Conservation (phyloP, 2,329 filamentous ascomycete species). For the Ophiocordyceps camponoti-saundersi region DNA sequence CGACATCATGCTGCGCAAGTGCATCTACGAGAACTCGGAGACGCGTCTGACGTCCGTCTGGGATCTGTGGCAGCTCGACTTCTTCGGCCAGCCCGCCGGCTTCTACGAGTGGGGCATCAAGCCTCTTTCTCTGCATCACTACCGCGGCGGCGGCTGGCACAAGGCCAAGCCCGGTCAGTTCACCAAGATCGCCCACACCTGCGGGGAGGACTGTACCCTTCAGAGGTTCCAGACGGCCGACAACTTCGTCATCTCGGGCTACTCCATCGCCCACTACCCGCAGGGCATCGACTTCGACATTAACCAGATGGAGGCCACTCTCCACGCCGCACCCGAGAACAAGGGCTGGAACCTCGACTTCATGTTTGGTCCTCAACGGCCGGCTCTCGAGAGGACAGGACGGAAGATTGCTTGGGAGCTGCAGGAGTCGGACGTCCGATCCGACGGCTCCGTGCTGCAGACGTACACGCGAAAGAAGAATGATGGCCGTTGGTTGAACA, state of each 20-base stretch:
- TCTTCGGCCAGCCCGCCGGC: conserved; percentile 41
- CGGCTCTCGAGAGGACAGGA: conserved; percentile 28
- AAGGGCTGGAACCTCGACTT: conserved; percentile 34
- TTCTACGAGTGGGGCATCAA: conserved; percentile 47
- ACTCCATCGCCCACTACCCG: conserved; percentile 41
- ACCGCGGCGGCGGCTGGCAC: conserved; percentile 42
- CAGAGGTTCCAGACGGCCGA: conserved; percentile 38
- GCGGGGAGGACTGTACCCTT: conserved; percentile 42
- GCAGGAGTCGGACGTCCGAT: conserved; percentile 27
- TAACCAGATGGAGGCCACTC: conserved; percentile 34
- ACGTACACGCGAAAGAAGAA: conserved; percentile 34
- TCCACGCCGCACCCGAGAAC: conserved; percentile 26
- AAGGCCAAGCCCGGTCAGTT: conserved; percentile 35
- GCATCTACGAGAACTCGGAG: conserved; percentile 45
- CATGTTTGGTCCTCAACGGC: conserved; percentile 30
- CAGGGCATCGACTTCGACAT: conserved; percentile 30
- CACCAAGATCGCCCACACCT: conserved; percentile 38
- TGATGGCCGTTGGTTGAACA: conserved; percentile 34
- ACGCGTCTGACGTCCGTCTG: conserved; percentile 38
- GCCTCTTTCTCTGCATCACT: conserved; percentile 46
- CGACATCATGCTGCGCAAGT: conserved; percentile 44
- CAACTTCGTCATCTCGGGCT: conserved; percentile 39
- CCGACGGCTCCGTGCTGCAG: conserved; percentile 33
- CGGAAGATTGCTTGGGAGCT: conserved; percentile 37
- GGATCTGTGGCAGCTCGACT: conserved; percentile 43